Percentiles rank a stretch among this genome's conserved stretches.
These are phyloP conservation scores for Eucalyptus microcorys DNA, from an alignment of 345 rosid genomes.

Conservation along the genomic window DNA sequence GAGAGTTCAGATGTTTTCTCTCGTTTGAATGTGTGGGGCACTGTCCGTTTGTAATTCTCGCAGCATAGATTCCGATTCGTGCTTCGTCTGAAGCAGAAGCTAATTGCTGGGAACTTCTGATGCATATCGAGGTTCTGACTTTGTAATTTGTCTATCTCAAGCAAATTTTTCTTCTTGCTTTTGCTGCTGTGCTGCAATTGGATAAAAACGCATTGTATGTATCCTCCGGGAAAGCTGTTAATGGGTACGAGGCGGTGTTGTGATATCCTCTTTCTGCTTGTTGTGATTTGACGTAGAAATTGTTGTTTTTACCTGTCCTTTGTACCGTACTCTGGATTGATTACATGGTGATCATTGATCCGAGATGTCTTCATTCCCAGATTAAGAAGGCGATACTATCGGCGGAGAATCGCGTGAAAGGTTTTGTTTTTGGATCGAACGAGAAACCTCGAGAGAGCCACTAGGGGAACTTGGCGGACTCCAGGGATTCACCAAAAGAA, in stretches of 20 bases:
- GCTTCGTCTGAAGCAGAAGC: not conserved
- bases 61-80: not conserved
- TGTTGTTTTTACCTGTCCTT: not conserved
- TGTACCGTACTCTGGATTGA: not conserved
- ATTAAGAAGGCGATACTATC: constrained; percentile 48
- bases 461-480: constrained; percentile 1
- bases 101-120: not conserved
- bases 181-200: not conserved
- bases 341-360: not conserved
- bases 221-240: not conserved
- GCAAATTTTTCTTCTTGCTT: not conserved
- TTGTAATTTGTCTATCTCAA: not conserved
- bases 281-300: not conserved
- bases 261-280: not conserved
- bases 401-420: constrained; percentile 45
- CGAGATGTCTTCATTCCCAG: constrained; percentile 22
- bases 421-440: constrained; percentile 44
- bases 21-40: not conserved
- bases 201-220: not conserved
- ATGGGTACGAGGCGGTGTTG: not conserved
- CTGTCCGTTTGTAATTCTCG: not conserved
- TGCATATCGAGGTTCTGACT: not conserved
- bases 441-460: constrained; percentile 8
- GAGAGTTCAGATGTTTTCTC: not conserved
- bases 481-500: not conserved